Conservation (phyloP, 139 green algal genomes). For the Auxenochlorella protothecoides region DNA sequence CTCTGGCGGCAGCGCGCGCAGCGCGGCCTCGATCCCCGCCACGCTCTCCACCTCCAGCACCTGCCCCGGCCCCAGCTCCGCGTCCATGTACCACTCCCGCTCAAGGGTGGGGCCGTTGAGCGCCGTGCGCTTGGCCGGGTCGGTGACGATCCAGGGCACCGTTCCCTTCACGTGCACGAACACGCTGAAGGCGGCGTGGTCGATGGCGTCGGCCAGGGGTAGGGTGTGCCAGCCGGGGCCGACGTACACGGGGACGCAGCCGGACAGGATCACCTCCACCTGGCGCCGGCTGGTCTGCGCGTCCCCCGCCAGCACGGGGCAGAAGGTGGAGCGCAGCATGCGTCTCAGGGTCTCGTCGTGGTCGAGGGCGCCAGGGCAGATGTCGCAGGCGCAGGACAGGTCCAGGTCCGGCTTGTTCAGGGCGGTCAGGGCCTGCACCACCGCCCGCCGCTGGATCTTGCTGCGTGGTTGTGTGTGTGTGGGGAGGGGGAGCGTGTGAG, state of each 20-base stretch:
- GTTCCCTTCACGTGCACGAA: conserved; percentile 2
- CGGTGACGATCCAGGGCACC: conserved; percentile 2
- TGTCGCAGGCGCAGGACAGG: background rate
- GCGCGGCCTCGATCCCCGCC: conserved; percentile 3
- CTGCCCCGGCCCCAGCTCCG: background rate
- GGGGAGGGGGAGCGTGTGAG: no score
- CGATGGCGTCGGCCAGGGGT: conserved; percentile 5
- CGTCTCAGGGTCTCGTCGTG: background rate
- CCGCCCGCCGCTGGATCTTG: no score
- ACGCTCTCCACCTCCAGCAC: conserved; percentile 6
- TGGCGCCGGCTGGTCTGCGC: conserved; percentile 5
- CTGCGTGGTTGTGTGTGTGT: no score
- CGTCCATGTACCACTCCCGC: conserved; percentile 5
- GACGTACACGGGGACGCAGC: conserved; percentile 20
- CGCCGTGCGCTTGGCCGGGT: background rate
- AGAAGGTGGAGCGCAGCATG: background rate
- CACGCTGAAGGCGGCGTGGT: conserved; percentile 6
- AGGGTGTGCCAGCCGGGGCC: conserved; percentile 15
- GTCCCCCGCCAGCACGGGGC: background rate
- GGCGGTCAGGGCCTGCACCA: no score
- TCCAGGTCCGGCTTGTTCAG: background rate
- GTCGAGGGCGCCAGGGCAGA: background rate
- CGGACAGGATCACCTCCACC: conserved; percentile 10
- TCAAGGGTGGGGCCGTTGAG: background rate
- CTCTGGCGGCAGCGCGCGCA: background rate